A percentile compares a stretch with the other conserved stretches of the same genome.
These are phyloP conservation scores for Chenopodium quinoa DNA, from an alignment of 148 eudicot genomes.

Conservation along the genomic window DNA sequence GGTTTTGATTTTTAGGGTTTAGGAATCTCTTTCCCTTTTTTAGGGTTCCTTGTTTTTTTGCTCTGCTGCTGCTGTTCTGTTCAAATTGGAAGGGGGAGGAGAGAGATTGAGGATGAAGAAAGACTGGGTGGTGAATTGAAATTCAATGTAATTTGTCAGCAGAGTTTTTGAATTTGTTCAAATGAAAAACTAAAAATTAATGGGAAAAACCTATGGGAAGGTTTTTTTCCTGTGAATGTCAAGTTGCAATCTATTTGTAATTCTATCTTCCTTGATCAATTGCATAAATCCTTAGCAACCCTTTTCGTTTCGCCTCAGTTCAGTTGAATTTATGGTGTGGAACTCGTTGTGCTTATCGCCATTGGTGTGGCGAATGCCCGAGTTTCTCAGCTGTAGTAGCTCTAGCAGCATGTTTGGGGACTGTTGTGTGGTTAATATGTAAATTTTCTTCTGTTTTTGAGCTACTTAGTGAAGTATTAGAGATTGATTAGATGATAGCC, in stretches of 20 bases:
- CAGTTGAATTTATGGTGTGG: background rate
- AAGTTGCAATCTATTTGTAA: conserved; percentile 1
- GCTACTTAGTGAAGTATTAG: background rate
- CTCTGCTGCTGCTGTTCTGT: conserved; percentile 10
- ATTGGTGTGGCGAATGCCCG: background rate
- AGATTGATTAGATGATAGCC: background rate
- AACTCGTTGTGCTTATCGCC: background rate
- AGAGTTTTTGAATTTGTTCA: conserved; percentile 13
- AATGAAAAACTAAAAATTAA: background rate
- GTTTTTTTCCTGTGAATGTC: background rate
- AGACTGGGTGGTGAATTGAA: background rate
- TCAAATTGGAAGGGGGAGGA: background rate
- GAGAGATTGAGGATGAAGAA: background rate
- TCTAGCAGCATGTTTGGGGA: background rate
- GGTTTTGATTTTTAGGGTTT: conserved; percentile 15
- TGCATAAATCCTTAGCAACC: background rate
- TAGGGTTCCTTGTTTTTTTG: conserved; percentile 3
- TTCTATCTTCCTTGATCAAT: conserved; percentile 1
- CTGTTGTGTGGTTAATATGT: background rate
- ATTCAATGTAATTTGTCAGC: conserved; percentile 7
- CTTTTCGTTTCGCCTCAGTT: background rate
- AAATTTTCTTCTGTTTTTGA: background rate
- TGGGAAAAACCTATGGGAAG: conserved; percentile 11
- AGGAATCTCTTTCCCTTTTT: background rate
- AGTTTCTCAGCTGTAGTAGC: background rate